Base-by-base conservation (phyloP, 2,329 filamentous ascomycete species). In the Penicillium sclerotiorum region DNA sequence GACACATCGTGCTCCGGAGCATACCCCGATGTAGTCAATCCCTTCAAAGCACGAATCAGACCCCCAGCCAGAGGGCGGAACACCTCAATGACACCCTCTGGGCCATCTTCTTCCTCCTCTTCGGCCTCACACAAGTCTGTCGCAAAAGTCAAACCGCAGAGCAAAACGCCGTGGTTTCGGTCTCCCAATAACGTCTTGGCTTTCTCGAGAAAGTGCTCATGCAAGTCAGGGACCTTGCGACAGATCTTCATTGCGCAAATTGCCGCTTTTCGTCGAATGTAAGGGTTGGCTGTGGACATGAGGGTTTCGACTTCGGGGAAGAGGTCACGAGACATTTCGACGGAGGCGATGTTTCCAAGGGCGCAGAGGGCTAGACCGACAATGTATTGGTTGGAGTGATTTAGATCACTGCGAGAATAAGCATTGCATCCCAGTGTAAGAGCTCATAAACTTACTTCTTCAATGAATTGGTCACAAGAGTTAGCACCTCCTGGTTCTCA, bases 231-330 rank as follows among this genome's bases (percentile, higher is more conserved):
- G 9, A 99, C 94, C 73, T 99, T 99, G 63, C 91, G 88, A 76
- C 92, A 96, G 80, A 99, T 96, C 59, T 92, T 85, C 94, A 99
- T 99, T 43, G 94, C 94, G 74, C 94, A 99, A n/a, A 99, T 81
- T 4, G 94, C 94, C 15, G 94, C 94, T 78, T 99, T 99, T 62
- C 94, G 85, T 62, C 94, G 84, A 68, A 99, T 96, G 70, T 99
- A 99, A n/a, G 94, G 94, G 71, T 99, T 99, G 45, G 91, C 87
- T 41, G 92, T 96, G 35, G 91, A 88, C 57, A 99, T 78, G 41
- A 97, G 85, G 53, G 83, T 89, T 73, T 99, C 95, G 70, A 99
- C 89, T 79, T 99, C 93, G 60, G 91, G 84, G 72, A 99, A 99
- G 17, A 99, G 79, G 74, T 99, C 94, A 78, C 94, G 83, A 15